Base-by-base conservation (phyloP, 345 rosid species). In the Kandelia obovata region DNA sequence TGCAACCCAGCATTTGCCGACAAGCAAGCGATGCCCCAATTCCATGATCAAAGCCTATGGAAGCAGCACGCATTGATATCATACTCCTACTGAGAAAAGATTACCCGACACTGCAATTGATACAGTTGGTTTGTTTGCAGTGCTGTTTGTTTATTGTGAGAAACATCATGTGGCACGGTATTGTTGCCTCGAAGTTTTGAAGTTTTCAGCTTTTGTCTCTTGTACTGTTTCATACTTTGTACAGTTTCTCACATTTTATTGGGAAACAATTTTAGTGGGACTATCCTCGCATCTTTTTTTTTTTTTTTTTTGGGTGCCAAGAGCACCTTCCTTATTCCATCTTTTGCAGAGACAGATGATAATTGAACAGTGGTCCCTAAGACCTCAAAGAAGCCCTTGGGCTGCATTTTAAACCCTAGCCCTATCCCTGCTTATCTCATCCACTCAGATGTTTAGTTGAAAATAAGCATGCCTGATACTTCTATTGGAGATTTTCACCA, bases 331-430 rank as follows among this genome's bases (percentile, higher is more conserved):
- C 46, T 62, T 51, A 64, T 67, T 69, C 75, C 82, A 66, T 69
- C 53, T 52, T 65, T 67, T 51, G 62, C 25, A 35, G 66, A 63
- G 64, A 79, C 73, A 81, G 61, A 59, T 56, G 72, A 80, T 84
- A 77, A 90, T 86, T 88, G 90, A 82, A 70, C 79, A 85, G 95
- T 89, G 91, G 95, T 89, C 95, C 95, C 63, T 16, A 37, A 32
- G 53, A 55, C 60, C 53, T 65, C 23, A 28, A 31, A 39, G 70
- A 73, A 75, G 64, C 81, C 78, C 79, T 75, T 67, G 79, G 72
- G 72, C 27, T 71, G 77, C 62, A 34, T 71, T 53, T 64, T 68
- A 66, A 79, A 63, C 81, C 81, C 61, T 67, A 72, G 64, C 47
- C 70, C 55, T 66, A 71, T 53, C 75, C 64, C 70, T 64, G 78